A percentile compares a stretch with the other conserved stretches of the same genome.
phyloP scores from a whole-genome alignment of 83 land plant genomes.

The Larix sibirica region DNA sequence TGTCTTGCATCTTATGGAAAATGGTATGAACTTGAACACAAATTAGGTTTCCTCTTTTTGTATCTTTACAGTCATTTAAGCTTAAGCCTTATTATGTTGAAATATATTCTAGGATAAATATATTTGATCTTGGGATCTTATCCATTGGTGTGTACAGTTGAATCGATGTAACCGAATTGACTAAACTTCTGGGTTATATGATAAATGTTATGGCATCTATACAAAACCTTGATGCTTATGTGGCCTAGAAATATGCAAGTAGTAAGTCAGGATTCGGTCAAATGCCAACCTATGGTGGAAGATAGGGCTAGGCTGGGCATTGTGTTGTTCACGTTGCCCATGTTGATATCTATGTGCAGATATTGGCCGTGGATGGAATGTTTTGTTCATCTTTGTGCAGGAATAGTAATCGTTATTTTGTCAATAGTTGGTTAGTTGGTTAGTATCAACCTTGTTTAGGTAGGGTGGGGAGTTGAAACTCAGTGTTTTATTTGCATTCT shows the following conservation, averaged over 20 bases:
- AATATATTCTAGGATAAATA: not conserved
- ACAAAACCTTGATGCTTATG: not conserved
- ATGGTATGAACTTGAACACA: not conserved
- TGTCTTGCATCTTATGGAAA: not conserved
- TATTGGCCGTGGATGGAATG: not conserved
- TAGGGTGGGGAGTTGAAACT: not conserved
- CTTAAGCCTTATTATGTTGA: not conserved
- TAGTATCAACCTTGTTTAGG: slow-evolving; percentile 4
- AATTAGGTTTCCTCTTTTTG: not conserved
- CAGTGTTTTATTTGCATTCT: not conserved
- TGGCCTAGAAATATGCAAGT: no score
- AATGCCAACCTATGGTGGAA: not conserved
- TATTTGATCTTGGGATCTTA: not conserved
- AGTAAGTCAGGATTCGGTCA: not conserved
- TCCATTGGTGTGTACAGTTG: not conserved
- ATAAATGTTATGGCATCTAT: no score
- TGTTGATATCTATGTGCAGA: not conserved
- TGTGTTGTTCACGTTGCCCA: not conserved
- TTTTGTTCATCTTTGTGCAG: not conserved
- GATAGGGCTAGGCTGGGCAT: not conserved
- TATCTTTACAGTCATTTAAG: not conserved
- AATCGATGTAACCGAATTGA: not conserved
- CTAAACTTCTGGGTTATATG: not conserved
- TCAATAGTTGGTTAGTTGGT: not conserved
- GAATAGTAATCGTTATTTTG: not conserved